These are phyloP conservation scores for Chlamydomonas schloesseri DNA, from an alignment of 139 green algal genomes.

Conservation along the genomic window DNA sequence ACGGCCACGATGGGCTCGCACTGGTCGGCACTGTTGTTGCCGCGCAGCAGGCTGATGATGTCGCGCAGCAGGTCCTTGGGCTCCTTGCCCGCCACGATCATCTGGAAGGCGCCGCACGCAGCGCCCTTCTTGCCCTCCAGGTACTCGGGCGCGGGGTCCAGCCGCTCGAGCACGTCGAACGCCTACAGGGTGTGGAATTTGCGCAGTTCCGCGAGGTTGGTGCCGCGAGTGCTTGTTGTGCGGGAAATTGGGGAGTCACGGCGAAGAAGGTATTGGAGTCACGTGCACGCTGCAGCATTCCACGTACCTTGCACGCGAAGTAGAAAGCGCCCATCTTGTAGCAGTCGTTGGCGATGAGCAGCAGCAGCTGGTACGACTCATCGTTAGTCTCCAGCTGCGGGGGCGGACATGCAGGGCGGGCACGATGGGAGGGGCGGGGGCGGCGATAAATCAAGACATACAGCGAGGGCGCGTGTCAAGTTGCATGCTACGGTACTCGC, in stretches of 20 bases:
- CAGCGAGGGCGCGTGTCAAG: too few species aligned
- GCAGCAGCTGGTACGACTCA: constrained; percentile 73
- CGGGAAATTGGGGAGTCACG: too few species aligned
- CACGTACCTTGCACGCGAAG: constrained; percentile 67
- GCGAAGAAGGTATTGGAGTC: too few species aligned
- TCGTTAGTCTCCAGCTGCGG: constrained; percentile 68
- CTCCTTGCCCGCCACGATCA: constrained; percentile 64
- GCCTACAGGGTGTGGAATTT: constrained; percentile 52
- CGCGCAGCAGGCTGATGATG: constrained; percentile 61
- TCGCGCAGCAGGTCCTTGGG: constrained; percentile 54
- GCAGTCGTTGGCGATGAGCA: constrained; percentile 87
- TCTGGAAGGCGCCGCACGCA: constrained; percentile 79
- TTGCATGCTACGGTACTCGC: too few species aligned
- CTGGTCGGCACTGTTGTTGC: constrained; percentile 49
- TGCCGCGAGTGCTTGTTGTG: too few species aligned
- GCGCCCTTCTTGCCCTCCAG: constrained; percentile 87
- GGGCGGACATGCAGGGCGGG: too few species aligned
- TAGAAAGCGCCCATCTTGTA: constrained; percentile 87
- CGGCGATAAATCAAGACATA: too few species aligned
- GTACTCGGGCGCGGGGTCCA: constrained; percentile 80
- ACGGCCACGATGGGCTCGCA: constrained; percentile 56
- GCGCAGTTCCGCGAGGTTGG: too few species aligned
- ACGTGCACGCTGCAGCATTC: too few species aligned
- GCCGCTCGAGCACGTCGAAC: constrained; percentile 86
- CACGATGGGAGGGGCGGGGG: too few species aligned